A percentile compares a stretch with the other conserved stretches of the same genome.
Conservation (phyloP, 495 filamentous ascomycete genomes). For the Terfezia claveryi region DNA sequence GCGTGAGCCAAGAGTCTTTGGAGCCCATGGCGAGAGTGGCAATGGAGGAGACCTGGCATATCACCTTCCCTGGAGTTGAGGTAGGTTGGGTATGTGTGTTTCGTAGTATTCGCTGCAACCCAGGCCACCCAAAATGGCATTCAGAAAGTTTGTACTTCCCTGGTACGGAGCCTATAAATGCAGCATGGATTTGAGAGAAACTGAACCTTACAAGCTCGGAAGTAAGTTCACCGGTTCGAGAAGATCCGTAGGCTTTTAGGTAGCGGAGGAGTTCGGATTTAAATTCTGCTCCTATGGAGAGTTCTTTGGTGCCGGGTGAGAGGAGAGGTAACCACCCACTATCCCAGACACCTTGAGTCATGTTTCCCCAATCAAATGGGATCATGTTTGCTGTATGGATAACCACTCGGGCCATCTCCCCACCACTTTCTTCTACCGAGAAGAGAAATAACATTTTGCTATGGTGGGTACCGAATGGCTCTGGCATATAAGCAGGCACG, state of each 20-base stretch:
- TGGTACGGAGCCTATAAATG: conserved; percentile 56
- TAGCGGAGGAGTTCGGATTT: conserved; percentile 58
- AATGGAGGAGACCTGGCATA: conserved; percentile 62
- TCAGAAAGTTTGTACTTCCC: conserved; percentile 33
- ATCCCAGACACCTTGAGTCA: conserved; percentile 65
- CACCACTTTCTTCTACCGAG: conserved; percentile 15
- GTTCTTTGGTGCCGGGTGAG: conserved; percentile 4
- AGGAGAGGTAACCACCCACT: not conserved
- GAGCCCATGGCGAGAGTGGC: conserved; percentile 42
- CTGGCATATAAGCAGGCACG: conserved; percentile 60
- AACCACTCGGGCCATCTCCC: conserved; percentile 28
- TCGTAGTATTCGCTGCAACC: conserved; percentile 36
- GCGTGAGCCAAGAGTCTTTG: conserved; percentile 51
- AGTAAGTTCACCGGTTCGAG: conserved; percentile 30
- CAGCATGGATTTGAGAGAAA: conserved; percentile 46
- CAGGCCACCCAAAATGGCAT: conserved; percentile 55
- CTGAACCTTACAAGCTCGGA: conserved; percentile 40
- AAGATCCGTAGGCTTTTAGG: conserved; percentile 40
- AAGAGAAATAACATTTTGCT: conserved; percentile 72
- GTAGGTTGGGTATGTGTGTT: conserved; percentile 26
- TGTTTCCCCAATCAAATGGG: conserved; percentile 59
- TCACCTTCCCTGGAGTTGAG: conserved; percentile 28
- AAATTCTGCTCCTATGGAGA: conserved; percentile 40
- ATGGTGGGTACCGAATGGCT: conserved; percentile 74
- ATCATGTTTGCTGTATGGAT: conserved; percentile 91